Conservation (phyloP, 2,329 filamentous ascomycete species). For the Conoideocrella luteorostrata region DNA sequence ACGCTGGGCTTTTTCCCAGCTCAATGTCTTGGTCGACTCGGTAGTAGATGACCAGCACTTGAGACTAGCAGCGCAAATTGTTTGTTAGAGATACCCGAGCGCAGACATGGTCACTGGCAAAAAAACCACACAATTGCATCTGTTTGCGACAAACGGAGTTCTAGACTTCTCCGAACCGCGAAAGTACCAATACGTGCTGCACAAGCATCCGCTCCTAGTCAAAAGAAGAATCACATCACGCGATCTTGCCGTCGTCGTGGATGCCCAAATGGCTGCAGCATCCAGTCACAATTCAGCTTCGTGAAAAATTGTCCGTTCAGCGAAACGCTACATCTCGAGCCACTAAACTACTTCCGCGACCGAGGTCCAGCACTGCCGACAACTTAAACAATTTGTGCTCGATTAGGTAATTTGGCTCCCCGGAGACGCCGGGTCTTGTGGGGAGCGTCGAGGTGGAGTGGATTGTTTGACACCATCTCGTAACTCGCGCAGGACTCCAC, state of each 20-base stretch:
- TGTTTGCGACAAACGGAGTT: too few relatives aligned
- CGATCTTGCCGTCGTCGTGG: background rate
- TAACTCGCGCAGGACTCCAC: too few relatives aligned
- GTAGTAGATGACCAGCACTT: too few relatives aligned
- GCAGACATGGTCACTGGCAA: too few relatives aligned
- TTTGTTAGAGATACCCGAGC: too few relatives aligned
- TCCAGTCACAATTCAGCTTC: background rate
- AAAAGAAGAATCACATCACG: conserved; percentile 1
- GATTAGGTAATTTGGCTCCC: background rate
- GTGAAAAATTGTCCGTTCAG: background rate
- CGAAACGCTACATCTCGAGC: background rate
- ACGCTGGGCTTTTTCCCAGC: too few relatives aligned
- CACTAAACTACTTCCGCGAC: background rate
- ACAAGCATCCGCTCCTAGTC: background rate
- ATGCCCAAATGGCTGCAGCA: too few relatives aligned
- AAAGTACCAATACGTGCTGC: background rate
- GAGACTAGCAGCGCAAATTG: too few relatives aligned
- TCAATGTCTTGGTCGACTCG: too few relatives aligned
- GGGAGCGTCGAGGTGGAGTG: background rate
- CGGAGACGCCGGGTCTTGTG: background rate
- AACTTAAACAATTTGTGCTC: background rate
- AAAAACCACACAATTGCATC: too few relatives aligned
- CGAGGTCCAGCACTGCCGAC: background rate
- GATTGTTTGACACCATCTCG: too few relatives aligned
- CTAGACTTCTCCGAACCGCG: background rate